Evolutionary conservation across 495 filamentous ascomycete genomes (phyloP), one percentile per base, ranked within the genome.

Genomic region (Polyplosphaeria fusca): DNA sequence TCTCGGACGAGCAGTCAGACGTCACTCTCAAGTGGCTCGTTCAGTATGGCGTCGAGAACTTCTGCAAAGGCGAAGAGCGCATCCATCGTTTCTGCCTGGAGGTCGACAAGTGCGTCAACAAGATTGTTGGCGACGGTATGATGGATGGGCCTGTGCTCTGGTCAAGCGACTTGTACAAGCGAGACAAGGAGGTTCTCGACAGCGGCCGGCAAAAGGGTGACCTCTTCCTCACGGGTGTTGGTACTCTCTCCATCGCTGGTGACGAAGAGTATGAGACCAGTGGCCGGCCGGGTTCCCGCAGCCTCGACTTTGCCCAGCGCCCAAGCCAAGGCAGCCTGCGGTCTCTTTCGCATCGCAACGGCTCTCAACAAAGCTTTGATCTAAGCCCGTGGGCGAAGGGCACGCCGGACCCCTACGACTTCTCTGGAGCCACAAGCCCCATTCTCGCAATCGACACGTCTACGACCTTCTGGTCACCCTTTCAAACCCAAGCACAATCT

Each of bases 61-160:
- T 96, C 71, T 98, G 93, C 74, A 86, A 85, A 64, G 93, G 91
- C 16, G 93, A 98, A 67, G 93, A 98, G 73, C 76, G 93, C 30
- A 94, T 98, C 47, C 93, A 98, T 67, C 82, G 91, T 14, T 95
- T 98, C 68, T 94, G 86, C 68, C 84, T 91, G 43, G 93, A 97
- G 67, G 80, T 98, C 22, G 88, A 93, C 51, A 87, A 78, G 52
- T 95, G 88, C 61, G 84, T 95, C 70, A 86, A 79, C 65, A 92
- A 90, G 68, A 76, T 98, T 1, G 86, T 95, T 18, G 89, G 91
- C 32, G 87, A 93, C 49, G 89, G 84, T 49, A 83, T 96, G 67
- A 73, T 89, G 39, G 90, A 95, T 38, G 87, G 88, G 0, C 90
- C 93, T 5, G 89, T 96, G 2, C 71, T 97, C 2, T 95, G 89